Evolutionary conservation across 345 rosid species (phyloP), one percentile per base, ranked within the genome.

Genomic region (Euphorbia lathyris): DNA sequence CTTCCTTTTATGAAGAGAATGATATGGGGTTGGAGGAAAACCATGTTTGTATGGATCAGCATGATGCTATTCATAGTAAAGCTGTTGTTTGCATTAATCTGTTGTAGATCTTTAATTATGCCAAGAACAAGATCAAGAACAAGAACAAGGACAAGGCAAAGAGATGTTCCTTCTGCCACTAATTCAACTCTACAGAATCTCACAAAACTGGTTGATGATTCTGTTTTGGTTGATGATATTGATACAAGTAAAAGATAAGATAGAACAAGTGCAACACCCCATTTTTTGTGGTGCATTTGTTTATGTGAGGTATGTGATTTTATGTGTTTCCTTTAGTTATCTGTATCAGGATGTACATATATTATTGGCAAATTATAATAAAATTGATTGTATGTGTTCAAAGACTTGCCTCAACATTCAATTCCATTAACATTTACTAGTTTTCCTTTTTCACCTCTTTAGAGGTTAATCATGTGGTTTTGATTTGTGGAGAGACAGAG

Each of bases 21-120:
- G n/a, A 67, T 91, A 67, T 91, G 92, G 97, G 74, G 64, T 50
- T 88, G 97, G 96, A 86, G 72, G 85, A 91, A 61, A 67, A 90
- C 96, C 66, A 48, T 88, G 43, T 90, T 86, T 17, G 70, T 88
- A 29, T 94, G 95, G 96, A 70, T 80, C 29, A 75, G 78, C 75
- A 75, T 90, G 71, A 40, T 72, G 11, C 53, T 71, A 19, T 87
- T 91, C 58, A 36, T 67, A 19, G 75, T 23, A 61, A 83, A 85
- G 80, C 61, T 94, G 74, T 29, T 85, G 75, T 64, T 80, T 23
- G 42, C 61, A 36, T 79, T 91, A 25, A 69, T 87, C 66, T 91
- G 89, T 71, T 87, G 87, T 72, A 81, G 82, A 42, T 74, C 84
- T 62, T 26, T 85, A 72, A 79, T 91, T 76, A 64, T 88, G 58